Evolutionary conservation across 2,329 filamentous ascomycete genomes (phyloP).

Genomic region (Aspergillus flavus): DNA sequence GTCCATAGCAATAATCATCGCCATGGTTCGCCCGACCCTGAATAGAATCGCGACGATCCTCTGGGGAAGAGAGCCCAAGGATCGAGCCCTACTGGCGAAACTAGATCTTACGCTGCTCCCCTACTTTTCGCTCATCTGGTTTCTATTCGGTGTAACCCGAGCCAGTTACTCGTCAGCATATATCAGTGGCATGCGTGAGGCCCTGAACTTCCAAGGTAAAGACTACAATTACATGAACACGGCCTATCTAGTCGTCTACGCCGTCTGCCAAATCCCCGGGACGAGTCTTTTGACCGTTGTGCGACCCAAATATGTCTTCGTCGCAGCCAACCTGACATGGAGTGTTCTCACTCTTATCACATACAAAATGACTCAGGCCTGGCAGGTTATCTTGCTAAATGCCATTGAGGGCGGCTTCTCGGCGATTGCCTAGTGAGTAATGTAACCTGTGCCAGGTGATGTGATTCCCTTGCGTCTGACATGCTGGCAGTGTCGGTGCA

Average conservation of each 20-base stretch:
- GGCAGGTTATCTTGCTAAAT: conserved; percentile 49
- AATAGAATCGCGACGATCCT: background rate
- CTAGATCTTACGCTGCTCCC: conserved; percentile 46
- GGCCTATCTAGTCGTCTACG: conserved; percentile 44
- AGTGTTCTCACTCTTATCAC: conserved; percentile 49
- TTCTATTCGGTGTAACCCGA: conserved; percentile 50
- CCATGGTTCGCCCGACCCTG: background rate
- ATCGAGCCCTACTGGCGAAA: background rate
- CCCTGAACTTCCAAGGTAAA: conserved; percentile 41
- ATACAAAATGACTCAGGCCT: conserved; percentile 46
- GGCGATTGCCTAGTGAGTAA: conserved; percentile 45
- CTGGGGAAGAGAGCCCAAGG: background rate
- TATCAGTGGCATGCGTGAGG: conserved; percentile 47
- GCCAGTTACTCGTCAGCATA: conserved; percentile 49
- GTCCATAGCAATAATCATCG: background rate
- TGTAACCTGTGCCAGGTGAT: background rate
- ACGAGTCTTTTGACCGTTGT: conserved; percentile 44
- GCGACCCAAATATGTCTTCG: conserved; percentile 47
- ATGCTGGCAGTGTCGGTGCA: conserved; percentile 38
- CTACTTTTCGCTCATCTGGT: conserved; percentile 53
- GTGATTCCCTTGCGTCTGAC: background rate
- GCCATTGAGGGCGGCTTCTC: conserved; percentile 50
- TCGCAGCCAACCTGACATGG: conserved; percentile 48
- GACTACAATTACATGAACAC: conserved; percentile 47
- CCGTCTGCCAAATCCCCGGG: conserved; percentile 49